These are phyloP conservation scores for Papiliotrema laurentii DNA, from an alignment of 1,284 basidiomycete species.

Conservation along the genomic window DNA sequence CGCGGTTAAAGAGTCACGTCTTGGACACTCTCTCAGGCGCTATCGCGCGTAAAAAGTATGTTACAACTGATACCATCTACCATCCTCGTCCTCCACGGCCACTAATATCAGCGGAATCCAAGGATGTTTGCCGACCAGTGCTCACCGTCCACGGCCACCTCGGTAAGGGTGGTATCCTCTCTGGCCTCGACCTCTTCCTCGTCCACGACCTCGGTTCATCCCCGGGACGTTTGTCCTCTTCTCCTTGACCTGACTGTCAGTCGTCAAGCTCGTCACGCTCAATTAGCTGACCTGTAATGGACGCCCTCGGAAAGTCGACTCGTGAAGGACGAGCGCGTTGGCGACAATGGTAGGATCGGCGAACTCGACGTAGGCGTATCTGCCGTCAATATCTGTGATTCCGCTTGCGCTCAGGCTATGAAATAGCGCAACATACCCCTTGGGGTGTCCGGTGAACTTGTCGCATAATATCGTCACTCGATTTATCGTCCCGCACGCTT, in stretches of 20 bases:
- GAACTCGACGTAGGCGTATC: constrained; percentile 98
- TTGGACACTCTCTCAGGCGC: too few relatives aligned
- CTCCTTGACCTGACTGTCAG: constrained; percentile 64
- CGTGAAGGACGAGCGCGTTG: constrained; percentile 90
- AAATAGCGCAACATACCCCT: constrained; percentile 67
- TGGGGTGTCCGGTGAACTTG: constrained; percentile 99
- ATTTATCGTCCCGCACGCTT: constrained; percentile 96
- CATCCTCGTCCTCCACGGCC: constrained; percentile 9
- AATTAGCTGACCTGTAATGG: constrained; percentile 72
- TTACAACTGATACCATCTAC: constrained; percentile 2
- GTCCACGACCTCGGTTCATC: constrained; percentile 71
- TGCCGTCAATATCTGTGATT: constrained; percentile 46
- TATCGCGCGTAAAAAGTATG: not conserved
- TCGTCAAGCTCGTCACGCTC: not conserved
- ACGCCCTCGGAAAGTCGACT: constrained; percentile 88
- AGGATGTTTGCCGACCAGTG: constrained; percentile 1
- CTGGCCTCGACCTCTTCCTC: constrained; percentile 54
- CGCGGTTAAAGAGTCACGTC: too few relatives aligned
- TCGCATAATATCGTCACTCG: constrained; percentile 98
- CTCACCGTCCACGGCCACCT: constrained; percentile 67
- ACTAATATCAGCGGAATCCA: not conserved
- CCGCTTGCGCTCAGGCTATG: not conserved
- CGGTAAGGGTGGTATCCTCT: constrained; percentile 71
- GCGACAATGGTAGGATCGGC: constrained; percentile 89
- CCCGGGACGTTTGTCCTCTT: constrained; percentile 92